Evolutionary conservation across 345 rosid genomes (phyloP).

Genomic region (Aquilaria yunnanensis): DNA sequence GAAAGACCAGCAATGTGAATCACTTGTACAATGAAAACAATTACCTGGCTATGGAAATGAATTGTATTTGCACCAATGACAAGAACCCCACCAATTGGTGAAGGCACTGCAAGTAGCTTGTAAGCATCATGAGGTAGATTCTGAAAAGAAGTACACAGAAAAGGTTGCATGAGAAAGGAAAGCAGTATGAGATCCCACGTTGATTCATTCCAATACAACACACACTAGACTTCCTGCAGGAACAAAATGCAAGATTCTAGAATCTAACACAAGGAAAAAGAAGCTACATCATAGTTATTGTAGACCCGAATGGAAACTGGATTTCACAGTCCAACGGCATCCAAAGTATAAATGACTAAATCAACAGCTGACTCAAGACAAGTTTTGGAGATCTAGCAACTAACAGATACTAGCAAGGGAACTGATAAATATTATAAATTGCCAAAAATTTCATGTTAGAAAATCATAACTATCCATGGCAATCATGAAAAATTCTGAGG

Average conservation of each 20-base stretch:
- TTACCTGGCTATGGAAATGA: constrained; percentile 95
- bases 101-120: constrained; percentile 94
- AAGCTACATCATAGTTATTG: background rate
- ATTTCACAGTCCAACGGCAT: background rate
- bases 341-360: background rate
- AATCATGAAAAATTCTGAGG: background rate
- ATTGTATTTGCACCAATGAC: constrained; percentile 79
- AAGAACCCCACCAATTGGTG: constrained; percentile 95
- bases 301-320: constrained; percentile 5
- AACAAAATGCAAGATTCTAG: constrained; percentile 6
- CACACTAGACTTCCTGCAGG: background rate
- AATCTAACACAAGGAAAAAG: constrained; percentile 11
- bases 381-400: background rate
- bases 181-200: background rate
- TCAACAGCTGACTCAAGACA: background rate
- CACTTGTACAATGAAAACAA: constrained; percentile 7
- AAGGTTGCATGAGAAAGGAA: constrained; percentile 7
- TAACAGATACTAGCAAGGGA: background rate
- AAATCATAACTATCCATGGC: too few relatives aligned
- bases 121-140: constrained; percentile 96
- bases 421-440: too few relatives aligned
- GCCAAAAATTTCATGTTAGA: too few relatives aligned
- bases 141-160: constrained; percentile 37
- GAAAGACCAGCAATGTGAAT: constrained; percentile 1
- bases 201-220: background rate